These are phyloP conservation scores for Teunomyces cretensis DNA, from an alignment of 805 yeast species.

Conservation along the genomic window DNA sequence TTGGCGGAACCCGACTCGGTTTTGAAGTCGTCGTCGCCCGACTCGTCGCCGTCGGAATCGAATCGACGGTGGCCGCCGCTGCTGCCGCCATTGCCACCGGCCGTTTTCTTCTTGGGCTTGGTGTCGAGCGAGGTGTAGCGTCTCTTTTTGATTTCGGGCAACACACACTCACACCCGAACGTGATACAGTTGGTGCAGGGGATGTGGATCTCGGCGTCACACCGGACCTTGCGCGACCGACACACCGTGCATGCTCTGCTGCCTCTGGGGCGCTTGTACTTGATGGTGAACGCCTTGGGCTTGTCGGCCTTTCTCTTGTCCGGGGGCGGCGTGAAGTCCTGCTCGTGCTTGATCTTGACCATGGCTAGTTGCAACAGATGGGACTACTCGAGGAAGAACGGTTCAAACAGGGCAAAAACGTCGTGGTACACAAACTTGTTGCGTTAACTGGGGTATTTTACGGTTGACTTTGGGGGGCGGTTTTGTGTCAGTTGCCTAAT, in stretches of 20 bases:
- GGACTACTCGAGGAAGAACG: too few relatives aligned
- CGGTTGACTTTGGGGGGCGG: neutral
- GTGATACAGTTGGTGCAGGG: constrained; percentile 66
- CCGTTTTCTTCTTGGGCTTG: constrained; percentile 14
- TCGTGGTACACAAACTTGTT: too few relatives aligned
- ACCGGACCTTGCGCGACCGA: constrained; percentile 74
- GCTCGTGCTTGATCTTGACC: constrained; percentile 16
- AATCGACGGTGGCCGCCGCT: neutral
- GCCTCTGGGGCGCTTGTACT: constrained; percentile 58
- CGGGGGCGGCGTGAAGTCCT: neutral
- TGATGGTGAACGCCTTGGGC: constrained; percentile 46
- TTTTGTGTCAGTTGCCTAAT: neutral
- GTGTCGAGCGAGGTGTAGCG: constrained; percentile 21
- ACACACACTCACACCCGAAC: constrained; percentile 67
- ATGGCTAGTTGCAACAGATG: too few relatives aligned
- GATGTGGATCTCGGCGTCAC: constrained; percentile 61
- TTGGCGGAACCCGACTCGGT: neutral
- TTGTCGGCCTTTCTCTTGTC: constrained; percentile 17
- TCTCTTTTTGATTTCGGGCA: constrained; percentile 60
- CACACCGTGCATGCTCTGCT: constrained; percentile 77
- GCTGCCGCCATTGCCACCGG: neutral
- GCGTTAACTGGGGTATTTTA: neutral
- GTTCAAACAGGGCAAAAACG: too few relatives aligned
- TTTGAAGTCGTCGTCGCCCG: constrained; percentile 3
- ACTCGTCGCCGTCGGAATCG: neutral